A percentile compares a stretch with the other conserved stretches of the same genome.
phyloP scores from a whole-genome alignment of 108 stramenopile genomes.

The Nitzschia palea region DNA sequence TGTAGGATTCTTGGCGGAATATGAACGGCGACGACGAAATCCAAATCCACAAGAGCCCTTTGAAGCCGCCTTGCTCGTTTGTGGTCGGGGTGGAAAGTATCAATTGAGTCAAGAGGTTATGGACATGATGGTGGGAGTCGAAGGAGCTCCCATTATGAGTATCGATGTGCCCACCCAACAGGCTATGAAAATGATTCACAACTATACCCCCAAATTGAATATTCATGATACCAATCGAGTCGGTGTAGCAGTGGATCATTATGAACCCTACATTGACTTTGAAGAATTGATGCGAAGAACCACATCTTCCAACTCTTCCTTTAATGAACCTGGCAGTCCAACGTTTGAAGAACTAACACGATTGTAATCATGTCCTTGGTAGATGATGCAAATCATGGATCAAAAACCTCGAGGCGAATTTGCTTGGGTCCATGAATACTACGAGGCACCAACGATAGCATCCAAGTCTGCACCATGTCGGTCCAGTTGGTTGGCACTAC shows the following conservation, averaged over 20 bases:
- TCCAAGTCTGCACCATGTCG: too few relatives aligned
- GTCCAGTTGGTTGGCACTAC: too few relatives aligned
- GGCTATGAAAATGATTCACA: constrained; percentile 74
- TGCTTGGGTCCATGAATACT: too few relatives aligned
- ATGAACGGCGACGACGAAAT: constrained; percentile 49
- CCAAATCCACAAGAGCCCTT: constrained; percentile 35
- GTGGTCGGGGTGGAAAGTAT: constrained; percentile 78
- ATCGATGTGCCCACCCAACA: constrained; percentile 67
- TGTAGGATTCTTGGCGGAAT: constrained; percentile 89
- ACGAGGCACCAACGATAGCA: too few relatives aligned
- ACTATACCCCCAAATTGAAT: constrained; percentile 90
- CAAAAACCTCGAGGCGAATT: too few relatives aligned
- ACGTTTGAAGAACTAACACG: constrained; percentile 1
- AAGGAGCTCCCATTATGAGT: constrained; percentile 73
- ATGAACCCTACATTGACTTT: constrained; percentile 92
- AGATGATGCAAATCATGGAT: not conserved
- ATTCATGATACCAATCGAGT: constrained; percentile 85
- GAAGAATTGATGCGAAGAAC: constrained; percentile 62
- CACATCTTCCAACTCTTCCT: constrained; percentile 11
- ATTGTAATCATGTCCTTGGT: constrained; percentile 1
- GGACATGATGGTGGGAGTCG: constrained; percentile 72
- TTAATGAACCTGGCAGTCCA: constrained; percentile 12
- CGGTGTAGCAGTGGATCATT: constrained; percentile 83
- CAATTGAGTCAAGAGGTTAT: constrained; percentile 51
- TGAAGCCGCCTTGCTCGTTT: constrained; percentile 82